These are phyloP conservation scores for Boletus subcaerulescens DNA, from an alignment of 768 basidiomycete genomes.

Conservation along the genomic window DNA sequence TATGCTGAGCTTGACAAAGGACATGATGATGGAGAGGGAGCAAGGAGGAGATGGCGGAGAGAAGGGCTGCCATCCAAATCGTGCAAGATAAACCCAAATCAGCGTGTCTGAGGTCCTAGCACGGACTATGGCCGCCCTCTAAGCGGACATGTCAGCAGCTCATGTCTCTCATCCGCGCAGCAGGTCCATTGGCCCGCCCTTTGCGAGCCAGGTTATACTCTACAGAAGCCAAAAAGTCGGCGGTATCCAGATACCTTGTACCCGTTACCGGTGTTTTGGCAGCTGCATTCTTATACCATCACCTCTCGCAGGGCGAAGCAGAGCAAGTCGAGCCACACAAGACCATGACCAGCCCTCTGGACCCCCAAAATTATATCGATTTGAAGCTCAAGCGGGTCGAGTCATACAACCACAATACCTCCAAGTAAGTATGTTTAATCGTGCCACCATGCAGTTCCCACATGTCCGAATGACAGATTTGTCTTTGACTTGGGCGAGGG, in stretches of 20 bases:
- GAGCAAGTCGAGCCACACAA: conserved; percentile 39
- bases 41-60: conserved; percentile 16
- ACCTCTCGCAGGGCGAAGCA: conserved; percentile 36
- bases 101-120: conserved; percentile 23
- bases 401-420: conserved; percentile 94
- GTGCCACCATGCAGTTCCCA: not conserved
- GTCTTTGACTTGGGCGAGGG: conserved; percentile 78
- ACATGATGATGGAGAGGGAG: conserved; percentile 47
- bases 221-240: conserved; percentile 49
- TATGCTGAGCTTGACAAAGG: conserved; percentile 97
- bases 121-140: not conserved
- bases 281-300: conserved; percentile 49
- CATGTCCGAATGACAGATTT: conserved; percentile 45
- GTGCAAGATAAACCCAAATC: conserved; percentile 10
- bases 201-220: conserved; percentile 40
- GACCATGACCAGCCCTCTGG: conserved; percentile 62
- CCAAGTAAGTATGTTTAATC: conserved; percentile 67
- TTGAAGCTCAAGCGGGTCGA: conserved; percentile 79
- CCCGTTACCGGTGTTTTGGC: conserved; percentile 35
- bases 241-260: conserved; percentile 45
- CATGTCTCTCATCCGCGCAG: conserved; percentile 44
- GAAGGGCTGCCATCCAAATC: conserved; percentile 14
- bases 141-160: not conserved
- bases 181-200: conserved; percentile 35
- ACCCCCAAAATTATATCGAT: conserved; percentile 71